Base-by-base conservation (phyloP, 768 basidiomycete species). In the Termitomyces sp. region DNA sequence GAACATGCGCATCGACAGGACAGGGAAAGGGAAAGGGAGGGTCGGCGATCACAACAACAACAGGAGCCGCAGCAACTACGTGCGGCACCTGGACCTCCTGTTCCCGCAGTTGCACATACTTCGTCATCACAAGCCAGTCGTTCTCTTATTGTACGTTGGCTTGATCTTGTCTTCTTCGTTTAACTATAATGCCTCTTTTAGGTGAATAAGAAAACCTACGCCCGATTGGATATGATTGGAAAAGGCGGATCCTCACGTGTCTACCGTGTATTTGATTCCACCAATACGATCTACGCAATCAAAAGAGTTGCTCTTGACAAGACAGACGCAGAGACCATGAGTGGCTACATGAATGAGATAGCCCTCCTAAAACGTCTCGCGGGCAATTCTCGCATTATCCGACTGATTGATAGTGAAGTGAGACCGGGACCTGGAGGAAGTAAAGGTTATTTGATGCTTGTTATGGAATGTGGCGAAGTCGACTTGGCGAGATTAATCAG, bases 381-480 rank as follows among this genome's bases (percentile, higher is more conserved):
- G 37, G 97, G 96, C 33, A 96, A 98, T 70, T 86, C 85, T 54
- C 81, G 94, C 48, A 95, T 99, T 65, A 98, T 99, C 63, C 82
- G 90, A 56, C 73, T 99, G 52, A 83, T 95, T 63, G 96, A 98
- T 67, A 91, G 90, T 58, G 95, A 98, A 73, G 83, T 95, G 39
- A 91, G 87, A 66, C 79, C 83, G 5, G 82, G 82, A 3, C 83
- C 85, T 31, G 83, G 82, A 24, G 88, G 88, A 18, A 84, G 80
- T 63, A 92, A 88, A 67, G 89, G 88, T 0, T 78, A 85, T 61
- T 69, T 98, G 56, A 76, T 93, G 73, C 79, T 98, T 68, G 89
- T 98, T 5, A 95, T 99, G 94, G 96, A 99, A 69, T 94, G 90
- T 61, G 96, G 96, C 8, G 96, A 99, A 75, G 85, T 93, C 33